Evolutionary conservation across 495 filamentous ascomycete species (phyloP), one percentile per base, ranked within the genome.

Genomic region (Xylaria nigripes): DNA sequence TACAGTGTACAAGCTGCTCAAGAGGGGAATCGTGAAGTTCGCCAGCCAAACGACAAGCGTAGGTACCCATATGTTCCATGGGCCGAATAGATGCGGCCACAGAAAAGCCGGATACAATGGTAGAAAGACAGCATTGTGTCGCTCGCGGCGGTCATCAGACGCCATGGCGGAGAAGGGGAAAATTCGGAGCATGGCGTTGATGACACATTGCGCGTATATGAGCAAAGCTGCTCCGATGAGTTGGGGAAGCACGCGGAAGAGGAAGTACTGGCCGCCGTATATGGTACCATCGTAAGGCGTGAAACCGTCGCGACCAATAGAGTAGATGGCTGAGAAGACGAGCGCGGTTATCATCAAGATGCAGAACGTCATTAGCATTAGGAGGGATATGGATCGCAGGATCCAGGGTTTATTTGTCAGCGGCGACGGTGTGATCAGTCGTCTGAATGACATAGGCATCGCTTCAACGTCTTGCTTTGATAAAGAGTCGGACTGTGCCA

Each of bases 211-310:
- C 0, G 84, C 79, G 75, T 85, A 91, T 10, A 95, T 64, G 23
- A 92, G 70, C 15, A 95, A 69, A n/a, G 83, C 57, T 1, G 80
- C 78, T 2, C 82, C 88, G n/a, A 93, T 56, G 0, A 94, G 71
- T 52, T 87, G 88, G 3, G 90, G 90, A 6, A 96, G 65, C 62
- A 90, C 89, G 54, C 88, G 78, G 64, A 94, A 87, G 49, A 95
- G 70, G 66, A 95, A 95, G 64, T 94, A 96, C n/a, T 81, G 78
- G 8, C 72, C 70, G 22, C 82, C 84, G 46, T 84, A 82, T 44
- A 85, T 82, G 50, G 63, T 68, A 23, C 76, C 75, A 19, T 67
- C 68, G 67, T 89, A 96, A 9, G 71, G 60, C 68, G 79, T 81
- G 6, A 95, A 64, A 0, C 90, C 88, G 8, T 74, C 58, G 50